These are phyloP conservation scores for Aquilaria sinensis DNA, from an alignment of 345 rosid species.

Conservation along the genomic window DNA sequence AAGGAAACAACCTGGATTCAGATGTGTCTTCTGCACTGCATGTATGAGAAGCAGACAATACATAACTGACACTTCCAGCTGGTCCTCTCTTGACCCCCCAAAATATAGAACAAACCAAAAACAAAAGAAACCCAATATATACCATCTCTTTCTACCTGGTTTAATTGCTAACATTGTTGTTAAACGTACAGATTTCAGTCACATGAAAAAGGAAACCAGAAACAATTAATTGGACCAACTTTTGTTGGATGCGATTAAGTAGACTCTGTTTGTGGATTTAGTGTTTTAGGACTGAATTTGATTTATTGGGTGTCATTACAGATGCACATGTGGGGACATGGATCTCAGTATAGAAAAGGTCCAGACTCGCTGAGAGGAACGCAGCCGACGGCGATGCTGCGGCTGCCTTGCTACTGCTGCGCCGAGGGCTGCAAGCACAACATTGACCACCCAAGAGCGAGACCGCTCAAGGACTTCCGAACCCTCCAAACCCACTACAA, in stretches of 20 bases:
- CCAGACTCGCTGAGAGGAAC: slow-evolving; percentile 71
- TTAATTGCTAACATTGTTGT: background rate
- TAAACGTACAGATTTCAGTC: background rate
- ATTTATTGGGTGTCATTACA: slow-evolving; percentile 11
- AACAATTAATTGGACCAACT: background rate
- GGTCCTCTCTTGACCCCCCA: background rate
- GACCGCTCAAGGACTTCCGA: slow-evolving; percentile 73
- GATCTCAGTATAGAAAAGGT: slow-evolving; percentile 85
- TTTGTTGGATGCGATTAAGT: background rate
- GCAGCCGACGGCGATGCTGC: slow-evolving; percentile 71
- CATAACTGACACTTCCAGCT: background rate
- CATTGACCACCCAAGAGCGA: slow-evolving; percentile 71
- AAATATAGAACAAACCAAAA: background rate
- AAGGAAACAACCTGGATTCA: slow-evolving; percentile 10
- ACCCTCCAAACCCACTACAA: slow-evolving; percentile 89
- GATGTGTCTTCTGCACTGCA: slow-evolving; percentile 3
- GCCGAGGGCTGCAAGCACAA: slow-evolving; percentile 65
- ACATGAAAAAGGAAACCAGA: too few relatives aligned
- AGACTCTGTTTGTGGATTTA: background rate
- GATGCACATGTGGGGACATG: slow-evolving; percentile 99
- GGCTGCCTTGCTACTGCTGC: slow-evolving; percentile 75
- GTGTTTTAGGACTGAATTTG: background rate
- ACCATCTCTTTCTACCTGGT: background rate
- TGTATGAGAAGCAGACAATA: slow-evolving; percentile 2
- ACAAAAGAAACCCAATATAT: background rate